Evolutionary conservation across 768 basidiomycete genomes (phyloP).

Genomic region (Dictyophora rubrovolvata): DNA sequence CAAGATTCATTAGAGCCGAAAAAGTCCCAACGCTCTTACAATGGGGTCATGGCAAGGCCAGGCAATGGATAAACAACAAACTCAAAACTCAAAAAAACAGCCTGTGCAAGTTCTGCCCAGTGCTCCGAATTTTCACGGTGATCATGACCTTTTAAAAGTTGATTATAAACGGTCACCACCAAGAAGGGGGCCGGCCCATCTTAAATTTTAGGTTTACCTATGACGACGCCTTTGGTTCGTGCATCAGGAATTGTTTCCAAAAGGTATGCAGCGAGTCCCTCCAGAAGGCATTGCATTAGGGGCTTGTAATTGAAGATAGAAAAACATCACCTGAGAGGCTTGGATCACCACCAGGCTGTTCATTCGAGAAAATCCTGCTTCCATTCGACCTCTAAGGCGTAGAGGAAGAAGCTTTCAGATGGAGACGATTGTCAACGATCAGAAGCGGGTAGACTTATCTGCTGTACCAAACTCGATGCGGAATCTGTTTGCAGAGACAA

Average conservation of each 20-base stretch:
- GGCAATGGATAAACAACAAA: conserved; percentile 60
- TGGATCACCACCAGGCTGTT: conserved; percentile 80
- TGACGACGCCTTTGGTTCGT: conserved; percentile 54
- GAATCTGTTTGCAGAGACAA: conserved; percentile 13
- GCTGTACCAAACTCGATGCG: conserved; percentile 86
- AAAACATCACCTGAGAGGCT: conserved; percentile 54
- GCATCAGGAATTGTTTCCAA: conserved; percentile 43
- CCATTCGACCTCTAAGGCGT: conserved; percentile 78
- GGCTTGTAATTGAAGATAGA: not conserved
- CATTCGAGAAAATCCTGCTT: conserved; percentile 86
- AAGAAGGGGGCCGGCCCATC: too few relatives aligned
- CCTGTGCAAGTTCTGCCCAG: conserved; percentile 70
- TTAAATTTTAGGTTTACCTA: conserved; percentile 29
- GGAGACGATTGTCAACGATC: not conserved
- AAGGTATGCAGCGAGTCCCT: conserved; percentile 76
- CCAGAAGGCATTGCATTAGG: conserved; percentile 1
- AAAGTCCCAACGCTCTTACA: conserved; percentile 32
- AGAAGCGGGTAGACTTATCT: conserved; percentile 29
- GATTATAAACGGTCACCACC: not conserved
- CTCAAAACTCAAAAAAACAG: conserved; percentile 52
- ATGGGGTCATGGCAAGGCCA: conserved; percentile 70
- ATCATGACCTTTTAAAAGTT: conserved; percentile 45
- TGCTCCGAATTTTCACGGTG: conserved; percentile 71
- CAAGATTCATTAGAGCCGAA: not conserved
- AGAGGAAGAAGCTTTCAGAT: conserved; percentile 3